phyloP scores from a whole-genome alignment of 352 stramenopile species.

The Phytophthora brassicae region DNA sequence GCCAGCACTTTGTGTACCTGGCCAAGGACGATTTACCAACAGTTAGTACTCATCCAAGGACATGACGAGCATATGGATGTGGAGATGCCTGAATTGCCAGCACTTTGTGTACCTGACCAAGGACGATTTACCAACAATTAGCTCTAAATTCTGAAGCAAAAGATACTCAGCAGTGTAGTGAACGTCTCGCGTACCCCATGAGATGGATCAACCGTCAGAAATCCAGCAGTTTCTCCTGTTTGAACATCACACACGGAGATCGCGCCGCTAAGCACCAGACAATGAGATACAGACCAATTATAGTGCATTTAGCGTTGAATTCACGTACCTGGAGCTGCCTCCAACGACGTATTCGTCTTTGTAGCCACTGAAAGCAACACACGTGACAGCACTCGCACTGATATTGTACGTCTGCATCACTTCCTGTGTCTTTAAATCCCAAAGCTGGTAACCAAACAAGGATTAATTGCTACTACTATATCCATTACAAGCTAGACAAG shows the following conservation, averaged over 20 bases:
- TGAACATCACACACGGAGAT: conserved; percentile 71
- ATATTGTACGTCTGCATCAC: conserved; percentile 66
- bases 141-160: not conserved
- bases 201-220: conserved; percentile 49
- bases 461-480: not conserved
- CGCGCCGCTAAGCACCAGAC: conserved; percentile 37
- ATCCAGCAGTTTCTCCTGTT: conserved; percentile 48
- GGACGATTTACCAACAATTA: too few relatives aligned
- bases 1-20: conserved; percentile 56
- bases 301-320: not conserved
- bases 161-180: not conserved
- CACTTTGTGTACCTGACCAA: conserved; percentile 49
- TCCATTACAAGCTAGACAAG: not conserved
- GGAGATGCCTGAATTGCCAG: conserved; percentile 56
- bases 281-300: not conserved
- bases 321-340: conserved; percentile 59
- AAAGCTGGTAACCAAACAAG: conserved; percentile 34
- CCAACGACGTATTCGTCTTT: conserved; percentile 76
- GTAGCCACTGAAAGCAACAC: conserved; percentile 67
- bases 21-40: not conserved
- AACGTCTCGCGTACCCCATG: conserved; percentile 30
- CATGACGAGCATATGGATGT: conserved; percentile 60
- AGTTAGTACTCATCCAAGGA: conserved; percentile 47
- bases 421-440: conserved; percentile 78
- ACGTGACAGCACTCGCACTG: conserved; percentile 62